Evolutionary conservation across 129 eudicot genomes (phyloP).

Genomic region (Silybum marianum): DNA sequence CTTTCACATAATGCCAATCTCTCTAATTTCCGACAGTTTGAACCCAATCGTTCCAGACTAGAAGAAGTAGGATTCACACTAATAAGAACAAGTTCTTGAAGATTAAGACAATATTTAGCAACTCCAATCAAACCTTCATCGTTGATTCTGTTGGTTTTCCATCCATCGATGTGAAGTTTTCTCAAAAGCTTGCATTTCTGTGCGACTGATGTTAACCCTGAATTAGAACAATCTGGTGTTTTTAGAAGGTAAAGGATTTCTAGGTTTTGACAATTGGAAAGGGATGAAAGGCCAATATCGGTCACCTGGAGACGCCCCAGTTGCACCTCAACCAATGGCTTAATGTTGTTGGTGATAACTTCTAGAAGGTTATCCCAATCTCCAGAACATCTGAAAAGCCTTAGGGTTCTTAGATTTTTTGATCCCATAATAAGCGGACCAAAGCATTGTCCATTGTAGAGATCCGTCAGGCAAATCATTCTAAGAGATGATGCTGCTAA

Average conservation of each 20-base stretch:
- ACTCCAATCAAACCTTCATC: conserved; percentile 61
- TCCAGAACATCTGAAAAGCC: conserved; percentile 56
- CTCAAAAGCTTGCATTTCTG: conserved; percentile 61
- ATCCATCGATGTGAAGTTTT: conserved; percentile 80
- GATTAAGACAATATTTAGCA: conserved; percentile 53
- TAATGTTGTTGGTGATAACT: conserved; percentile 34
- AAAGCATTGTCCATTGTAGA: conserved; percentile 61
- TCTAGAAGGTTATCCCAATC: conserved; percentile 73
- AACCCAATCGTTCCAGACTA: conserved; percentile 52
- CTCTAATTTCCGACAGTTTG: conserved; percentile 57
- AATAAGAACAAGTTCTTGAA: conserved; percentile 72
- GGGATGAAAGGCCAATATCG: conserved; percentile 46
- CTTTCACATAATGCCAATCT: conserved; percentile 74
- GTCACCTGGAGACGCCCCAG: conserved; percentile 71
- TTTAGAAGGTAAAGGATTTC: conserved; percentile 68
- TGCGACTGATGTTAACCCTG: conserved; percentile 49
- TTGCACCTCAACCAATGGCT: conserved; percentile 54
- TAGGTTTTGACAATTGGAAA: conserved; percentile 46
- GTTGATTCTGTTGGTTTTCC: conserved; percentile 65
- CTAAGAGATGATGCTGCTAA: conserved; percentile 41
- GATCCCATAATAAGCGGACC: conserved; percentile 58
- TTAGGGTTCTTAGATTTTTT: conserved; percentile 49
- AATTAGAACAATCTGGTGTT: conserved; percentile 68
- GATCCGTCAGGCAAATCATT: conserved; percentile 56
- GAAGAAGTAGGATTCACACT: conserved; percentile 57